Evolutionary conservation across 1,284 basidiomycete species (phyloP), one percentile per base, ranked within the genome.

Genomic region (Ganoderma sinense): DNA sequence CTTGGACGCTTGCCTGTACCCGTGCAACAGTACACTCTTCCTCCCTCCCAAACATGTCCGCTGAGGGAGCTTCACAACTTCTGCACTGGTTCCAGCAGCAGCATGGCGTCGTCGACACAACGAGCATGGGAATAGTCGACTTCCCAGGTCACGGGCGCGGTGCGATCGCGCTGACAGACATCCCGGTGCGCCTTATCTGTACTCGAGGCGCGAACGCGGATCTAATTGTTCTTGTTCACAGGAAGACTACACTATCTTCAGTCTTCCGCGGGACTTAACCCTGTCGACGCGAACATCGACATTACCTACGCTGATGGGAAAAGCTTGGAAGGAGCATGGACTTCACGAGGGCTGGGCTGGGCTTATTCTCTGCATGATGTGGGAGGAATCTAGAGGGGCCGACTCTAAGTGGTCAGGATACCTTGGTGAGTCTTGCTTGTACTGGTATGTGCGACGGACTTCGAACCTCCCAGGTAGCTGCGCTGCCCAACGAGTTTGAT

Each of bases 291-390:
- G 90, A 40, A 97, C 94, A 0, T 95, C 92, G 0, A 73, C 81
- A 0, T 85, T 98, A 1, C 89, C 89, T 0, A 70, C 79, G 14
- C 83, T 86, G 3, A 83, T 96, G 64, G 89, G 90, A 14, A 82
- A 84, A 6, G 85, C 86, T 48, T 97, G 95, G 95, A 87, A 80
- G 76, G 80, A 78, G 62, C 80, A 83, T 69, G 79, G 82, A 29
- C 80, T 97, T 67, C 85, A 91, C 64, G 83, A 87, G 65, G 94
- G 96, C 1, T 99, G 97, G 97, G 84, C 88, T 1, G 93, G 94
- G 0, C 84, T 99, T 53, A 98, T 99, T 69, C 84, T 98, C 29
- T 94, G 92, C 73, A 94, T 99, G 91, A 96, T 99, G 94, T 98
- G 94, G 92, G 97, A 98, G 80, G 88, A 89, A 64, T 86, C 90